phyloP scores from a whole-genome alignment of 805 yeast species.

The Suhomyces sp. region DNA sequence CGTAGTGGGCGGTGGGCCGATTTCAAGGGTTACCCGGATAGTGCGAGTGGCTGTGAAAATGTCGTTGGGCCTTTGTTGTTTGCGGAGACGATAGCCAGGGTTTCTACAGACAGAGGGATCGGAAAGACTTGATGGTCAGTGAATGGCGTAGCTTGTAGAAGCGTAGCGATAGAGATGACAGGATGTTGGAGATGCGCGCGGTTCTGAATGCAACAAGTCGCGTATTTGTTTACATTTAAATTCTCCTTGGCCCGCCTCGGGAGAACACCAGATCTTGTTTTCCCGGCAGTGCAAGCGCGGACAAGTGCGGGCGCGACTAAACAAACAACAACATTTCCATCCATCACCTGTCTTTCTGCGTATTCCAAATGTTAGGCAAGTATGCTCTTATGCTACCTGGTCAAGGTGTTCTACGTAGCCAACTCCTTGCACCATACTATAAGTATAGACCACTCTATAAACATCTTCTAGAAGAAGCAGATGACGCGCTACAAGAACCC shows the following conservation, averaged over 20 bases:
- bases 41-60: not conserved
- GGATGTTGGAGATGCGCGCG: not conserved
- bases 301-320: not conserved
- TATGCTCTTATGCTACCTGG: slow-evolving; percentile 36
- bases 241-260: not conserved
- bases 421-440: slow-evolving; percentile 20
- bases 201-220: not conserved
- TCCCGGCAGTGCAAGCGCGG: not conserved
- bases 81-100: not conserved
- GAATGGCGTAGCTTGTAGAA: not conserved
- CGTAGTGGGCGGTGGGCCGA: not conserved
- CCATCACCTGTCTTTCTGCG: not conserved
- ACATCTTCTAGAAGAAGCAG: slow-evolving; percentile 14
- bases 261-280: not conserved
- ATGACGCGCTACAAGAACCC: slow-evolving; percentile 20
- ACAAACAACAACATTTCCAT: not conserved
- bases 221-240: not conserved
- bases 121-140: not conserved
- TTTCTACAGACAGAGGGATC: not conserved
- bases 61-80: not conserved
- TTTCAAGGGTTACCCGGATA: slow-evolving; percentile 1
- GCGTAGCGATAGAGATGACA: not conserved
- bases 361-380: not conserved
- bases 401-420: slow-evolving; percentile 27
- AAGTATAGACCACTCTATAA: slow-evolving; percentile 10